A percentile compares a stretch with the other conserved stretches of the same genome.
phyloP scores from a whole-genome alignment of 2,329 filamentous ascomycete species.

The Zymoseptoria tritici region DNA sequence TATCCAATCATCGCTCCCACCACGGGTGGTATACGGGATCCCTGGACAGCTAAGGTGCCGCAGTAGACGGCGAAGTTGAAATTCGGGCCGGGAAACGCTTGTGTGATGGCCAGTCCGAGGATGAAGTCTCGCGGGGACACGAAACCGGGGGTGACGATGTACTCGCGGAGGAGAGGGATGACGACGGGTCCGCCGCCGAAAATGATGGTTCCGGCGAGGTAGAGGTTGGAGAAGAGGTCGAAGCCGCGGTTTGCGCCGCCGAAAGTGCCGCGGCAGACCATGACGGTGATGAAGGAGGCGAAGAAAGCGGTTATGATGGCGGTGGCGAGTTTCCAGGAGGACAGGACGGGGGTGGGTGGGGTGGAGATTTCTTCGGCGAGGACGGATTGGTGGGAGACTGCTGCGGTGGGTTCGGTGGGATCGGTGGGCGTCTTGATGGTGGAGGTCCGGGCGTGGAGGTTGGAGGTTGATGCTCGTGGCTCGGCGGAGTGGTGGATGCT shows the following conservation, averaged over 20 bases:
- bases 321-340: constrained; percentile 28
- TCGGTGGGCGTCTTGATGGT: background rate
- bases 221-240: constrained; percentile 63
- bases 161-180: constrained; percentile 37
- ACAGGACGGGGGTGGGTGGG: background rate
- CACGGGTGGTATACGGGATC: constrained; percentile 22
- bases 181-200: constrained; percentile 42
- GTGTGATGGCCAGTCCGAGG: constrained; percentile 63
- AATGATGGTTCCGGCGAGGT: constrained; percentile 59
- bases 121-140: constrained; percentile 64
- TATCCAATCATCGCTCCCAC: constrained; percentile 33
- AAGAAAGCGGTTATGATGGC: constrained; percentile 44
- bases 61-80: constrained; percentile 47
- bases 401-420: no score
- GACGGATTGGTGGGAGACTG: background rate
- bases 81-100: constrained; percentile 60
- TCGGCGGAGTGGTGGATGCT: background rate
- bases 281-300: constrained; percentile 47
- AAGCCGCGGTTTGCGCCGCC: constrained; percentile 42
- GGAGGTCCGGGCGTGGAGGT: background rate
- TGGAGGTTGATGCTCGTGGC: background rate
- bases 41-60: constrained; percentile 32
- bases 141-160: constrained; percentile 60
- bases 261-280: constrained; percentile 42
- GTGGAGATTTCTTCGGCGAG: background rate